These are phyloP conservation scores for Aspergillus ustus DNA, from an alignment of 2,329 filamentous ascomycete species.

Conservation along the genomic window DNA sequence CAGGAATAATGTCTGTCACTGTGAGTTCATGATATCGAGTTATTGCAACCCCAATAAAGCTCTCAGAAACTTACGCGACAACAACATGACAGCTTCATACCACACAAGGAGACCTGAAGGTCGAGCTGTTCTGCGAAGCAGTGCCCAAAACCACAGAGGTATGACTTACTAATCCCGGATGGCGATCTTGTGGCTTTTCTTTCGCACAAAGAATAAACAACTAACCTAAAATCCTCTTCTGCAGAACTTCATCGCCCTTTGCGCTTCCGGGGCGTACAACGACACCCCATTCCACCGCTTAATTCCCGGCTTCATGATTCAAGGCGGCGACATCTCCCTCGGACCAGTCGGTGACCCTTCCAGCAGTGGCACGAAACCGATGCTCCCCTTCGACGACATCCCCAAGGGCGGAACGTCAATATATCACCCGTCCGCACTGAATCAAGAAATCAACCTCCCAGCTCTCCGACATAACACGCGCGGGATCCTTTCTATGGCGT, in stretches of 20 bases:
- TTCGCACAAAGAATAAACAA: not conserved
- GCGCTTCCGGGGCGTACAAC: slow-evolving; percentile 65
- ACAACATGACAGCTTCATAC: slow-evolving; percentile 69
- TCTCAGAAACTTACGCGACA: not conserved
- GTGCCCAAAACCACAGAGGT: slow-evolving; percentile 91
- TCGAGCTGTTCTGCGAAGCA: slow-evolving; percentile 94
- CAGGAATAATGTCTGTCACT: slow-evolving; percentile 38
- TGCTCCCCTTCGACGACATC: slow-evolving; percentile 52
- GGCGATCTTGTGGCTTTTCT: too few species aligned
- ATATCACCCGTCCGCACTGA: slow-evolving; percentile 55
- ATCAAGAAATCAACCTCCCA: slow-evolving; percentile 65
- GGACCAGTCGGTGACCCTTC: slow-evolving; percentile 48
- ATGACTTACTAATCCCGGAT: slow-evolving; percentile 26
- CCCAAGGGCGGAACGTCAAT: slow-evolving; percentile 64
- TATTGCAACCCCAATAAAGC: not conserved
- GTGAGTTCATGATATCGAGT: slow-evolving; percentile 27
- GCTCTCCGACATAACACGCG: slow-evolving; percentile 61
- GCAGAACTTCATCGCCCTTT: slow-evolving; percentile 69
- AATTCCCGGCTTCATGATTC: slow-evolving; percentile 68
- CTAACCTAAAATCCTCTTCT: not conserved
- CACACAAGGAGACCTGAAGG: slow-evolving; percentile 84
- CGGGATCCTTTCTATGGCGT: slow-evolving; percentile 64
- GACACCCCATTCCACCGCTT: slow-evolving; percentile 66
- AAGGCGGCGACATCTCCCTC: slow-evolving; percentile 61
- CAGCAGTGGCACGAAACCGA: slow-evolving; percentile 40